Base-by-base conservation (phyloP, 768 basidiomycete species). In the Rhodotorula sphaerocarpa region DNA sequence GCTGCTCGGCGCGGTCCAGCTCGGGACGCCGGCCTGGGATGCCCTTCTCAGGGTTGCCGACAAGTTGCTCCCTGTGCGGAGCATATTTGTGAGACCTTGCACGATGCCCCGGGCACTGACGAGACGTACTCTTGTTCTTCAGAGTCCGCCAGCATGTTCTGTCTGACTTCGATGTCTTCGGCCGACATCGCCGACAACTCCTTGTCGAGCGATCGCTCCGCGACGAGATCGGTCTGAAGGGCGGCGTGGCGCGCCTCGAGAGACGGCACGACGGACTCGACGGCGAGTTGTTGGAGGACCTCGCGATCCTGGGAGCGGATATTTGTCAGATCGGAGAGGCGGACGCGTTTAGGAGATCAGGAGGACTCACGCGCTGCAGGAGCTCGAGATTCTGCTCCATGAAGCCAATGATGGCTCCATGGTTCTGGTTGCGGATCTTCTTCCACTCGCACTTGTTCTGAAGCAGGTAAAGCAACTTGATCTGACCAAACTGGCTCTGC, bases 41-140 rank as follows among this genome's bases (percentile, higher is more conserved):
- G n/a, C 57, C 58, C 28, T 59, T 56, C 25, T 30, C 28, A 0
- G 58, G 53, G 50, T 55, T 60, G 23, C 58, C 63, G 45, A 45
- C 54, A 33, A 64, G 57, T 44, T 64, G 63, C 28, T 59, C 63
- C 7, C 63, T 64, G 48, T 14, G 27, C 1, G n/a, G 3, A n/a
- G n/a, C n/a, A n/a, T n/a, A n/a, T n/a, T n/a, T n/a, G n/a, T n/a
- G n/a, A n/a, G n/a, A n/a, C n/a, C n/a, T n/a, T n/a, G n/a, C n/a
- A n/a, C n/a, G n/a, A n/a, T n/a, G n/a, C n/a, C n/a, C n/a, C n/a
- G 30, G 41, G 25, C 9, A n/a, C 31, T 9, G 28, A 39, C 30
- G 11, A 14, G 9, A 46, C 70, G 25, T 39, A 69, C 66, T 69
- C 65, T 55, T 72, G 71, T 55, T 73, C 73, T 21, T 61, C 70